Conservation (phyloP, 2,329 filamentous ascomycete species). For the Microcyclosporella mali region DNA sequence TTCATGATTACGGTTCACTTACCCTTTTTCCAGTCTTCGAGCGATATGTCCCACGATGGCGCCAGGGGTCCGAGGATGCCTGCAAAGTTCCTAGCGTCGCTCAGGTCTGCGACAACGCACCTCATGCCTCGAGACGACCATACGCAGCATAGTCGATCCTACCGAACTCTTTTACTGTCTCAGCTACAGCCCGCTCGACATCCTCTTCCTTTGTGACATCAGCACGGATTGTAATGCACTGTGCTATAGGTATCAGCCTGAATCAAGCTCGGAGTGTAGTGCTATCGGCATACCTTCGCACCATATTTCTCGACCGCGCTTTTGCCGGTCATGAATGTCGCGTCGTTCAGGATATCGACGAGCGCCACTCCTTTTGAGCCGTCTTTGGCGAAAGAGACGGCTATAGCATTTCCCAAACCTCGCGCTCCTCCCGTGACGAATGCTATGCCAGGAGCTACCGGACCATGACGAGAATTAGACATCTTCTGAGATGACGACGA, state of each 20-base stretch:
- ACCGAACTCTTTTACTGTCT: constrained; percentile 33
- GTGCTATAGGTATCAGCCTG: too few relatives aligned
- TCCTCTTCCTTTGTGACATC: constrained; percentile 31
- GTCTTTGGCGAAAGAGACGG: constrained; percentile 24
- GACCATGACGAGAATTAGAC: constrained; percentile 15
- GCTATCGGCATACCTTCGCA: too few relatives aligned
- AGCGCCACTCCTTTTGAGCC: constrained; percentile 22
- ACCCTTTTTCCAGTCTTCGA: constrained; percentile 31
- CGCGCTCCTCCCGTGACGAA: constrained; percentile 26
- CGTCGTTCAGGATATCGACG: constrained; percentile 22
- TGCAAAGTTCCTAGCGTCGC: constrained; percentile 26
- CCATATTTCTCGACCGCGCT: constrained; percentile 21
- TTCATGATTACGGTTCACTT: too few relatives aligned
- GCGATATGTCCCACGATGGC: constrained; percentile 26
- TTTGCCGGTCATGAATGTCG: constrained; percentile 21
- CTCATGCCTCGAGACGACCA: too few relatives aligned
- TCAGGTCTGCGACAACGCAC: constrained; percentile 2
- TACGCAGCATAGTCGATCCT: constrained; percentile 35
- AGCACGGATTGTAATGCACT: constrained; percentile 19
- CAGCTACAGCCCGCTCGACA: constrained; percentile 27
- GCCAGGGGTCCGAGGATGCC: constrained; percentile 28
- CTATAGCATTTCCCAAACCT: constrained; percentile 24
- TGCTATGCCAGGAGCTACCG: constrained; percentile 24
- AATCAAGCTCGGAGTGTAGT: too few relatives aligned
- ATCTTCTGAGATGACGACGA: constrained; percentile 8